Evolutionary conservation across 2,329 filamentous ascomycete species (phyloP), one percentile per base, ranked within the genome.

Genomic region (Ophiostoma pallidulum): DNA sequence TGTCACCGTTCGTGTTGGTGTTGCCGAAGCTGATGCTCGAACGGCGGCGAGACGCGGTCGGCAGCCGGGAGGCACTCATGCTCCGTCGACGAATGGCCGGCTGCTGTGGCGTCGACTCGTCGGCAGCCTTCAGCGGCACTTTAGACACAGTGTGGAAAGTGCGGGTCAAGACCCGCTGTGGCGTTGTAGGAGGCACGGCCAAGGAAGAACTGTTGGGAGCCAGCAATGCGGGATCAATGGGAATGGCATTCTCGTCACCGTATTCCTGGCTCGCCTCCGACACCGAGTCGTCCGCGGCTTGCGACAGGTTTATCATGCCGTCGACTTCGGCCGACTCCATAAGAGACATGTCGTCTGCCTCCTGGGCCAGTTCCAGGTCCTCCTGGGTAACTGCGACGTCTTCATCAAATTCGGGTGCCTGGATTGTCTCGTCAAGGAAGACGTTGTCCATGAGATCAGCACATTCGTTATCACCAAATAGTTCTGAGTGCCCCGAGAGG

Each of bases 141-240:
- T 89, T 90, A 22, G 82, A 85, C 0, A 86, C 80, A 0, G 86
- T 90, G 61, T 85, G 78, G 53, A 83, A 77, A n/a, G 73, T 69
- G 47, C 71, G 70, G n/a, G 63, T 66, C n/a, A 70, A 57, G 0
- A 66, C 64, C 14, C 77, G 73, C 42, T 72, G 65, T 0, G 82
- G 82, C 1, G 82, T 85, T 8, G 70, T 65, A 2, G 76, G 77
- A 3, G 62, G 60, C 2, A 66, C 62, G 35, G 47, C 59, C 31
- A 50, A 60, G 50, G 47, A 50, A 28, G 41, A 14, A 14, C 12
- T 12, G 16, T 56, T 48, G 14, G 54, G 50, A 8, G 47, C 53
- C 9, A 69, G 51, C 28, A 77, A 62, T 19, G 65, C 65, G 16
- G 73, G 72, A 49, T 80, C 74, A 18, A 77, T 68, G 4, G 74